A percentile compares a stretch with the other conserved stretches of the same genome.
phyloP scores from a whole-genome alignment of 805 yeast genomes.

The Saturnispora hagleri region DNA sequence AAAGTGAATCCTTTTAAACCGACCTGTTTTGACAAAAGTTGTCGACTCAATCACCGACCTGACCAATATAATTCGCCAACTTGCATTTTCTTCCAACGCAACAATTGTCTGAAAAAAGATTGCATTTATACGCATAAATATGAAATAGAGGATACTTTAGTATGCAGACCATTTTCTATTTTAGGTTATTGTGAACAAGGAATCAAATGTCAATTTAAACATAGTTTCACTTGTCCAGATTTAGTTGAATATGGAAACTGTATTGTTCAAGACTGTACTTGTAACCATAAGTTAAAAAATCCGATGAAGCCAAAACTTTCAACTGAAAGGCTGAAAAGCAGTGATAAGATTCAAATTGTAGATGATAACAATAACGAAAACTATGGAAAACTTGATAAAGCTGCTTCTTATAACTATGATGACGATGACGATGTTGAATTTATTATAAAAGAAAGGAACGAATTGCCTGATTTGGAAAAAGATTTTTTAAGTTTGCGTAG shows the following conservation, averaged over 20 bases:
- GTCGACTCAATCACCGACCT: conserved; percentile 49
- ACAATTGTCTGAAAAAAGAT: conserved; percentile 37
- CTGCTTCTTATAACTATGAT: conserved; percentile 26
- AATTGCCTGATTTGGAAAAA: background rate
- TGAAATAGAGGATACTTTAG: conserved; percentile 28
- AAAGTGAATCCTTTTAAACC: conserved; percentile 32
- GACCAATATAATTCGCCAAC: conserved; percentile 51
- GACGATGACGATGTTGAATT: conserved; percentile 14
- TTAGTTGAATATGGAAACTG: conserved; percentile 54
- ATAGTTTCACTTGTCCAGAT: conserved; percentile 62
- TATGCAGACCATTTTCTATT: conserved; percentile 60
- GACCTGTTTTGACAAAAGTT: conserved; percentile 38
- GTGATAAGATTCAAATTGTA: background rate
- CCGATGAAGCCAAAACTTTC: background rate
- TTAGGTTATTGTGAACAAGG: conserved; percentile 66
- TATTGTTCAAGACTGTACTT: conserved; percentile 42
- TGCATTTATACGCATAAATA: conserved; percentile 46
- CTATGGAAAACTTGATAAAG: conserved; percentile 11
- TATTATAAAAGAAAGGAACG: conserved; percentile 5
- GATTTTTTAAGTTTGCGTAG: background rate
- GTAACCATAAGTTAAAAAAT: conserved; percentile 35
- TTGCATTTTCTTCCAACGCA: conserved; percentile 43
- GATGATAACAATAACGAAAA: background rate
- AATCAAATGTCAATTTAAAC: conserved; percentile 44
- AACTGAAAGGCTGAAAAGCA: background rate